Evolutionary conservation across 2,329 filamentous ascomycete genomes (phyloP), one percentile per base, ranked within the genome.

Genomic region (Trichoderma lentiforme): DNA sequence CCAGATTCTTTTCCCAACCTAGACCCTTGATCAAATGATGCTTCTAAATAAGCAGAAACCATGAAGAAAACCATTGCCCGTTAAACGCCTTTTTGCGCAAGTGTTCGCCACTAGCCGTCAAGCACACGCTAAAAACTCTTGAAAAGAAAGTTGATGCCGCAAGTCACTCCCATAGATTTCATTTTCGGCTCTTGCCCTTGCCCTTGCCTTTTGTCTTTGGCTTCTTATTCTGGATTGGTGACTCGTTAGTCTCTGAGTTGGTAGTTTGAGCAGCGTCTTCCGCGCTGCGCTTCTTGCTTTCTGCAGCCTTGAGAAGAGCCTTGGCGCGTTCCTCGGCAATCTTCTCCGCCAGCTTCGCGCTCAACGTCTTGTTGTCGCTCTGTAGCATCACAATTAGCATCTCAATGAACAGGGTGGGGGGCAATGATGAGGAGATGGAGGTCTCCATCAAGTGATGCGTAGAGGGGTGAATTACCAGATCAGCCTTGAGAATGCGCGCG

Each of bases 401-500:
- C 18, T 21, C 43, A 51, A 21, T 51, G 9, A 21, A 51, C n/a
- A n/a, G n/a, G n/a, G n/a, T n/a, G n/a, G n/a, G n/a, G n/a, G n/a
- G n/a, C n/a, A 11, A 14, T 15, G 6, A 28, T 26, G 24, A 28
- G 4, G 18, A 28, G 21, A 26, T n/a, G n/a, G n/a, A n/a, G n/a
- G n/a, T n/a, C n/a, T n/a, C n/a, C n/a, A n/a, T n/a, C n/a, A n/a
- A n/a, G n/a, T n/a, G n/a, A n/a, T n/a, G 63, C 24, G 21, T 1
- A 8, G 12, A n/a, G 15, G 28, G 24, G 24, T 6, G 3, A 36
- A 14, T 80, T 83, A 93, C 91, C 77, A 98, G 83, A 68, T 93
- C 93, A 73, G 93, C 89, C 79, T 92, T 93, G 77, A 99, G 90
- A 73, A 99, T 93, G 65, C 95, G 88, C 66, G 88, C 89, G 15